Evolutionary conservation across 495 filamentous ascomycete genomes (phyloP).

Genomic region (Oleoguttula mirabilis): DNA sequence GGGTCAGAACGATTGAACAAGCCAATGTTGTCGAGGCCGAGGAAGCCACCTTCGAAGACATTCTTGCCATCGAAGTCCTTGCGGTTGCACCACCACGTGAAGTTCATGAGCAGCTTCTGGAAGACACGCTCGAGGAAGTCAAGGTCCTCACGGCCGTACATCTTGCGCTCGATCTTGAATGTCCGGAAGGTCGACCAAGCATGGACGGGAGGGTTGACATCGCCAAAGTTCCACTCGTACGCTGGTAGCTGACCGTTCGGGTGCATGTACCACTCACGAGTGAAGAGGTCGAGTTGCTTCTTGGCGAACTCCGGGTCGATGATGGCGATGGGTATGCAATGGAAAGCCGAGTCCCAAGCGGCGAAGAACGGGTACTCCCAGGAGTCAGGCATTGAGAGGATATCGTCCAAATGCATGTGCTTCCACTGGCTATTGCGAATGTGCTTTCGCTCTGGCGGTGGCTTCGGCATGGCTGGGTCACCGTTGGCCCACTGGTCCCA

Average conservation of each 20-base stretch:
- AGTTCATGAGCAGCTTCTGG: conserved; percentile 89
- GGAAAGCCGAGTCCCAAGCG: conserved; percentile 94
- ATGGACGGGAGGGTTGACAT: conserved; percentile 93
- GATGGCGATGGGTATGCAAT: conserved; percentile 91
- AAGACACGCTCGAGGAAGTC: conserved; percentile 95
- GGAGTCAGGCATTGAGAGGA: conserved; percentile 92
- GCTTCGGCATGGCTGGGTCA: conserved; percentile 60
- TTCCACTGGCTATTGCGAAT: conserved; percentile 85
- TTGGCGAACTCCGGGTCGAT: conserved; percentile 96
- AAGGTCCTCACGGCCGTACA: conserved; percentile 87
- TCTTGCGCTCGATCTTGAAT: conserved; percentile 96
- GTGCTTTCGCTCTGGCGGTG: conserved; percentile 64
- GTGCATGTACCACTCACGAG: conserved; percentile 98
- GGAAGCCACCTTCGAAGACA: conserved; percentile 90
- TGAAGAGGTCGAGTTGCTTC: conserved; percentile 91
- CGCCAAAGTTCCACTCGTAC: conserved; percentile 97
- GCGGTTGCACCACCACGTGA: conserved; percentile 98
- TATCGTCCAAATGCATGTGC: conserved; percentile 85
- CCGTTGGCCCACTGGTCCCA: conserved; percentile 96
- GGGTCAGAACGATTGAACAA: conserved; percentile 97
- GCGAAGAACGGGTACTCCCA: conserved; percentile 99
- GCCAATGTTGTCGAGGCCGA: conserved; percentile 95
- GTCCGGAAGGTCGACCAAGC: conserved; percentile 90
- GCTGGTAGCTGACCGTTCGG: conserved; percentile 85
- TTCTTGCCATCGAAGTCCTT: conserved; percentile 92